phyloP scores from a whole-genome alignment of 805 yeast species.

The Candida ortonii region DNA sequence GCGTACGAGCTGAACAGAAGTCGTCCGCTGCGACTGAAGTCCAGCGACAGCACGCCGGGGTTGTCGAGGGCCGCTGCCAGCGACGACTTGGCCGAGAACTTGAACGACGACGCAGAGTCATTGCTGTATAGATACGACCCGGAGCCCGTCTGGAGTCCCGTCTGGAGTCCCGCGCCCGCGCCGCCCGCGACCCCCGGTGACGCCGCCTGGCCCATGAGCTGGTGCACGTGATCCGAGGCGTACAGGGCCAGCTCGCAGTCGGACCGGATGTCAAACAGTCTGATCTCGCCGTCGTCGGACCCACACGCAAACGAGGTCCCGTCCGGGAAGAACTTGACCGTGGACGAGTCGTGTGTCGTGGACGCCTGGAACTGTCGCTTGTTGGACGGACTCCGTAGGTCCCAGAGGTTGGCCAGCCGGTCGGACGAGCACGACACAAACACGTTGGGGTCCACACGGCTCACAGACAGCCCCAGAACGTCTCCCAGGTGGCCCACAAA shows the following conservation, averaged over 20 bases:
- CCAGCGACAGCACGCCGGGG: constrained; percentile 71
- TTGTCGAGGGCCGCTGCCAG: constrained; percentile 43
- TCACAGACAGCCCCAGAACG: constrained; percentile 48
- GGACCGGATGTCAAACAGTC: constrained; percentile 72
- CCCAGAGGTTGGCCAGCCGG: constrained; percentile 68
- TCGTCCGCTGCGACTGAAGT: constrained; percentile 72
- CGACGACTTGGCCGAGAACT: constrained; percentile 23
- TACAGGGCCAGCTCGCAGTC: constrained; percentile 66
- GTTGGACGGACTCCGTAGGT: constrained; percentile 44
- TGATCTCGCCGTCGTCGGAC: constrained; percentile 70
- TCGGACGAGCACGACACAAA: constrained; percentile 70
- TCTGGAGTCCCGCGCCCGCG: no score
- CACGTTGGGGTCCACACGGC: constrained; percentile 25
- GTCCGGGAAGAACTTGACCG: constrained; percentile 62
- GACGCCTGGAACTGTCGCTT: constrained; percentile 45
- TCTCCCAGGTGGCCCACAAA: constrained; percentile 72
- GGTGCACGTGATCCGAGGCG: constrained; percentile 13
- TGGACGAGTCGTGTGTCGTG: constrained; percentile 58
- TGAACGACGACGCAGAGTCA: constrained; percentile 25
- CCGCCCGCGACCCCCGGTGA: no score
- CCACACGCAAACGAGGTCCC: constrained; percentile 73
- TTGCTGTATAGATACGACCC: constrained; percentile 7
- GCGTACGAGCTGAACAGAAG: constrained; percentile 72
- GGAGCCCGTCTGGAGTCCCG: constrained; percentile 4
- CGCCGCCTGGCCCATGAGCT: constrained; percentile 4